These are phyloP conservation scores for Cercospora zeae-maydis DNA, from an alignment of 2,329 filamentous ascomycete species.

Conservation along the genomic window DNA sequence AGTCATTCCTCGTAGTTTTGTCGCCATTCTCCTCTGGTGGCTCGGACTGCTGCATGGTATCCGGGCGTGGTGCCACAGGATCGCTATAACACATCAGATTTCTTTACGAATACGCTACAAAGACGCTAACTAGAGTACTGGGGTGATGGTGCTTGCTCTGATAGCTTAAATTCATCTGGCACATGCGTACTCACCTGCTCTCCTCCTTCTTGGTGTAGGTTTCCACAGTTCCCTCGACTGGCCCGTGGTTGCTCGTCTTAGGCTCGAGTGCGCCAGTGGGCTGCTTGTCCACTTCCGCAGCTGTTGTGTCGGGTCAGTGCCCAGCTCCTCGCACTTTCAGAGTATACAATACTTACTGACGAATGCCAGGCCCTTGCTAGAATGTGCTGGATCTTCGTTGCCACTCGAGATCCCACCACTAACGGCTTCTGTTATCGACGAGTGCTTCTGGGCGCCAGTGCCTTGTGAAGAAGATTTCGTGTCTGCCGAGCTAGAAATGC, in stretches of 20 bases:
- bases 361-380: conserved; percentile 1
- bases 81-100: conserved; percentile 2
- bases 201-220: conserved; percentile 4
- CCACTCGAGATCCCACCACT: neutral
- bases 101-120: neutral
- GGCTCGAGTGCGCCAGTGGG: neutral
- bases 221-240: neutral
- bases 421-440: conserved; percentile 2
- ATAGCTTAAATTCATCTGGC: neutral
- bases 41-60: neutral
- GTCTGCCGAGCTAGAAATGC: neutral
- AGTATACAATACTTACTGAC: neutral
- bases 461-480: neutral
- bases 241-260: conserved; percentile 3
- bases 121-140: neutral
- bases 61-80: neutral
- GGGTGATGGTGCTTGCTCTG: neutral
- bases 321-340: neutral
- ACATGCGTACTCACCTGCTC: neutral
- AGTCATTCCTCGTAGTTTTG: neutral
- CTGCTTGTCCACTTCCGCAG: neutral
- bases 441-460: neutral
- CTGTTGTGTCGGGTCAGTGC: neutral
- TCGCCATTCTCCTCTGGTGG: neutral
- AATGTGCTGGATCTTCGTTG: conserved; percentile 2